Percentiles rank a stretch among this genome's conserved stretches.
phyloP scores from a whole-genome alignment of 371 early-diverging fungal genomes.

The Zopfochytrium polystomum region DNA sequence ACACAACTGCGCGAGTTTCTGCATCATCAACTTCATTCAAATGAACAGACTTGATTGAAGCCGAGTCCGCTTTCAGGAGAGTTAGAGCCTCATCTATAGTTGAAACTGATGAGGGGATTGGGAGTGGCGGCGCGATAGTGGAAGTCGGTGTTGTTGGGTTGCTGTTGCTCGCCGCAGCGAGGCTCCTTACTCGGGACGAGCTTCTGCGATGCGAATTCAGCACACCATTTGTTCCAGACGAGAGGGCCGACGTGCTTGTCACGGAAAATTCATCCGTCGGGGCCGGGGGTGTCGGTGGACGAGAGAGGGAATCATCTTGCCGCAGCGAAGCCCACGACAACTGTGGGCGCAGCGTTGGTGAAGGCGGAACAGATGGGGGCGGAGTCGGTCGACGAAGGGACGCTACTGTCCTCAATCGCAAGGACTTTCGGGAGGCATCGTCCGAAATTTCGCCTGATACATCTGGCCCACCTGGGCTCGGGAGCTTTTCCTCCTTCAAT shows the following conservation, averaged over 20 bases:
- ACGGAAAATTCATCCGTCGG: neutral
- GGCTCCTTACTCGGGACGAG: neutral
- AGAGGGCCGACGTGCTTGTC: neutral
- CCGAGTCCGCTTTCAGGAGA: neutral
- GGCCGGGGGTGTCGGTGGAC: neutral
- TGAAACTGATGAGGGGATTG: neutral
- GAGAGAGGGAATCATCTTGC: neutral
- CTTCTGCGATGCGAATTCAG: neutral
- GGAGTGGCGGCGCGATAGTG: neutral
- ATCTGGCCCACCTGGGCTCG: neutral
- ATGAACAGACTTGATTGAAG: too few relatives aligned
- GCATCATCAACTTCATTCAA: neutral
- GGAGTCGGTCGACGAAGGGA: neutral
- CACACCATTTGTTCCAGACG: neutral
- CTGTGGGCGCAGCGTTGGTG: neutral
- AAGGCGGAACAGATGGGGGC: neutral
- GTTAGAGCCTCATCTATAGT: neutral
- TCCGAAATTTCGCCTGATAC: neutral
- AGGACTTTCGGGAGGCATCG: neutral
- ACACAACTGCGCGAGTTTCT: neutral
- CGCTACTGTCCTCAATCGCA: neutral
- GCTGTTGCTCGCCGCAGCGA: neutral
- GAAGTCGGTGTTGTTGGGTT: neutral
- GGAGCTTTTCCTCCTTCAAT: neutral
- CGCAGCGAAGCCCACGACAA: neutral